Evolutionary conservation across 371 early-diverging fungal genomes (phyloP).

Genomic region (Chytridiales sp.): DNA sequence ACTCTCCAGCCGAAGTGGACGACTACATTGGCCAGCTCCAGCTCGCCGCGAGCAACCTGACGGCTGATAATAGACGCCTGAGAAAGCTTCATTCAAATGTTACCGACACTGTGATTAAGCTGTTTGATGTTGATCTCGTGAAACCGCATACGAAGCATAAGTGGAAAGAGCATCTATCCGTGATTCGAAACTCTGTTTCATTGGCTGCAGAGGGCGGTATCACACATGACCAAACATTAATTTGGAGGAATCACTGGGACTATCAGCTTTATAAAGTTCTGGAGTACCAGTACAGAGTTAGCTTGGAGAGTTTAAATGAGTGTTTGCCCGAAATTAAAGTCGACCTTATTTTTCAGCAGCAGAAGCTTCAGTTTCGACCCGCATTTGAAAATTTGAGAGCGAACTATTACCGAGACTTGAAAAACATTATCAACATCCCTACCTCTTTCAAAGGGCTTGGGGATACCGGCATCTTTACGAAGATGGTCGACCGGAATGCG

Average conservation of each 20-base stretch:
- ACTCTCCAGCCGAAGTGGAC: constrained; percentile 40
- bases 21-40: constrained; percentile 46
- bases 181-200: constrained; percentile 40
- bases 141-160: constrained; percentile 36
- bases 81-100: constrained; percentile 43
- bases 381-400: constrained; percentile 55
- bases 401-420: constrained; percentile 57
- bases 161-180: constrained; percentile 50
- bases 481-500: constrained; percentile 44
- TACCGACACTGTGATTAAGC: constrained; percentile 32
- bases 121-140: constrained; percentile 47
- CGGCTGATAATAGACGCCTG: constrained; percentile 42
- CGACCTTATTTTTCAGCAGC: constrained; percentile 50
- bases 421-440: constrained; percentile 55
- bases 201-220: constrained; percentile 35
- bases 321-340: constrained; percentile 51
- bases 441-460: constrained; percentile 46
- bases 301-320: constrained; percentile 45
- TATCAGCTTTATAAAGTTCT: constrained; percentile 57
- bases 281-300: constrained; percentile 48
- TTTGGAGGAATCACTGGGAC: constrained; percentile 56
- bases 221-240: constrained; percentile 32
- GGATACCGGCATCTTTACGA: constrained; percentile 41
- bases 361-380: constrained; percentile 50
- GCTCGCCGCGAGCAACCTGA: constrained; percentile 36